These are phyloP conservation scores for Xerocomellus chrysenteron DNA, from an alignment of 768 basidiomycete genomes.

Conservation along the genomic window DNA sequence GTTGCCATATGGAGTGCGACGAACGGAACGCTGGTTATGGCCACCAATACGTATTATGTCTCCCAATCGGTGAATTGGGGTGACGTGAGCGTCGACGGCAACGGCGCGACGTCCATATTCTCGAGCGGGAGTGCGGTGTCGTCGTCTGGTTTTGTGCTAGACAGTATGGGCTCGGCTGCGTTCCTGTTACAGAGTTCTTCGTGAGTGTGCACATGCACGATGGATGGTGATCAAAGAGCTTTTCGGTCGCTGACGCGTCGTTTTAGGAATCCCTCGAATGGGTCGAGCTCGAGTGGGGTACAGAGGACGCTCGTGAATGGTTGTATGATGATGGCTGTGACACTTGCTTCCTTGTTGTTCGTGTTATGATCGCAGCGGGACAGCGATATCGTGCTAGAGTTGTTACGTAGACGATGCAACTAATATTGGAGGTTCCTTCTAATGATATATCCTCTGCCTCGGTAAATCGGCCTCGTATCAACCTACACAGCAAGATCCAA, in stretches of 20 bases:
- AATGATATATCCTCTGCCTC: no score
- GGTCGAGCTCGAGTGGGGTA: not conserved
- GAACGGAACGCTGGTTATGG: slow-evolving; percentile 46
- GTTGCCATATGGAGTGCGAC: slow-evolving; percentile 51
- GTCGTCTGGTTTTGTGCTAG: slow-evolving; percentile 18
- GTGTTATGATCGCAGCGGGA: not conserved
- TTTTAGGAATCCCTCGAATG: not conserved
- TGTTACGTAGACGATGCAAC: not conserved
- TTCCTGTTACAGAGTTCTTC: slow-evolving; percentile 10
- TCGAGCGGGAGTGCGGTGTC: slow-evolving; percentile 11
- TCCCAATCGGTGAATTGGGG: slow-evolving; percentile 33
- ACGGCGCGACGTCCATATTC: slow-evolving; percentile 2
- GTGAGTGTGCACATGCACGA: slow-evolving; percentile 15
- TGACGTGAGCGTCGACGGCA: slow-evolving; percentile 24
- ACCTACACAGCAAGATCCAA: slow-evolving; percentile 13
- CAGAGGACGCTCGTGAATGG: not conserved
- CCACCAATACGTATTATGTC: slow-evolving; percentile 49
- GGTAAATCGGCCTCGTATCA: not conserved
- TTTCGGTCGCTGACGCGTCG: not conserved
- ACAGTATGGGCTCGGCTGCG: slow-evolving; percentile 19
- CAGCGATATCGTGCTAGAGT: no score
- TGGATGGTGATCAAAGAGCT: not conserved
- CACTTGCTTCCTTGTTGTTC: not conserved
- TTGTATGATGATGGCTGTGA: not conserved
- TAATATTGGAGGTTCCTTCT: not conserved